Evolutionary conservation across 176 grass and related monocot genomes (phyloP).

Genomic region (Avena atlantica): DNA sequence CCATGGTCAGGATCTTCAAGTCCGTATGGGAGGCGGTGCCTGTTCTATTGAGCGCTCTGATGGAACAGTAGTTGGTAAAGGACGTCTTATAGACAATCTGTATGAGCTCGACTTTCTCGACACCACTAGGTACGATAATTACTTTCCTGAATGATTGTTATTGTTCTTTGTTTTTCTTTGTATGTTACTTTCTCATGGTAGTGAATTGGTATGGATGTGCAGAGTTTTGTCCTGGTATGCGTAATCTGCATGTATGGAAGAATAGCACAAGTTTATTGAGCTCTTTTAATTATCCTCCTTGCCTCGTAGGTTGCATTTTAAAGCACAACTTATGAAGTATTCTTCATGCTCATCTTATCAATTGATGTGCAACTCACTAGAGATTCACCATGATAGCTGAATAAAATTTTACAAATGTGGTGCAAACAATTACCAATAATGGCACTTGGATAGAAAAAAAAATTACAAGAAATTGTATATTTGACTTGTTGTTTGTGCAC

Average conservation of each 20-base stretch:
- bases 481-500: background rate
- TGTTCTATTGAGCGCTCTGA: background rate
- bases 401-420: background rate
- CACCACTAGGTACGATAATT: conserved; percentile 10
- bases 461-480: background rate
- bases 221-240: background rate
- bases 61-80: conserved; percentile 21
- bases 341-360: background rate
- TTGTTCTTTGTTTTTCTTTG: background rate
- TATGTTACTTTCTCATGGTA: background rate
- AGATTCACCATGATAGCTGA: background rate
- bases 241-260: conserved; percentile 1
- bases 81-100: background rate
- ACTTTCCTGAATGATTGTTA: background rate
- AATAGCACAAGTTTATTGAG: background rate
- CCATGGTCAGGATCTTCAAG: background rate
- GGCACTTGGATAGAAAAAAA: background rate
- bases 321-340: background rate
- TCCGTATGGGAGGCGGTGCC: background rate
- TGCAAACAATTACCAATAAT: background rate
- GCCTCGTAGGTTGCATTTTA: background rate
- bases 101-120: conserved; percentile 4
- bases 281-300: background rate
- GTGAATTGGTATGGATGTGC: background rate
- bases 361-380: background rate